phyloP scores from a whole-genome alignment of 140 eudicot species.

The Stevia rebaudiana region DNA sequence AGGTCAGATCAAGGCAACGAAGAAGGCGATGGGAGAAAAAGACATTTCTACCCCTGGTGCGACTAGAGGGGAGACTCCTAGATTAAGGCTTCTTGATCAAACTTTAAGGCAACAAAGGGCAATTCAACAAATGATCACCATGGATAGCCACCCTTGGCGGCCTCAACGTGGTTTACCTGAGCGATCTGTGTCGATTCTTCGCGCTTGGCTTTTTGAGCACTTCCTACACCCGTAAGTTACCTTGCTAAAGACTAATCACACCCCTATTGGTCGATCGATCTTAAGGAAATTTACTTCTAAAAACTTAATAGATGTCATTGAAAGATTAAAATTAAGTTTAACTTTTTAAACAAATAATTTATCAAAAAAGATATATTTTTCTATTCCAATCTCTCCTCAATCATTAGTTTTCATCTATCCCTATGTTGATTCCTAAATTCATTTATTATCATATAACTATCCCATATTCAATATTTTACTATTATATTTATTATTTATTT shows the following conservation, averaged over 20 bases:
- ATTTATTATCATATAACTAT: constrained; percentile 34
- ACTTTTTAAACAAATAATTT: constrained; percentile 6
- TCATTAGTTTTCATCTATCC: constrained; percentile 42
- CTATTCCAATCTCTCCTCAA: constrained; percentile 26
- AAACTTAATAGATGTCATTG: background rate
- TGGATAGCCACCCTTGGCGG: constrained; percentile 96
- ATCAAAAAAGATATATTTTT: constrained; percentile 14
- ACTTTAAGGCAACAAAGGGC: constrained; percentile 77
- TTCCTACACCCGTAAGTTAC: constrained; percentile 80
- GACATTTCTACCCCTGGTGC: constrained; percentile 65
- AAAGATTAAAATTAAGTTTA: constrained; percentile 6
- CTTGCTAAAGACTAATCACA: background rate
- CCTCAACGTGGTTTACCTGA: constrained; percentile 96
- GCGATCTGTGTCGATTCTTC: constrained; percentile 80
- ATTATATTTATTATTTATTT: constrained; percentile 14
- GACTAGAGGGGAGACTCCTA: constrained; percentile 80
- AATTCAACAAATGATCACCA: constrained; percentile 77
- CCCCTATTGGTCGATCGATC: background rate
- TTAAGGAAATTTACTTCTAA: background rate
- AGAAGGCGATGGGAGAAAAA: constrained; percentile 79
- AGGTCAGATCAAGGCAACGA: constrained; percentile 62
- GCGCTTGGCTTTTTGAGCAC: constrained; percentile 99
- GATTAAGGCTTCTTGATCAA: constrained; percentile 84
- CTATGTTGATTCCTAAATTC: constrained; percentile 42
- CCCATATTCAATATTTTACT: constrained; percentile 18